Evolutionary conservation across 1,284 basidiomycete species (phyloP).

Genomic region (Sporisorium graminicola): DNA sequence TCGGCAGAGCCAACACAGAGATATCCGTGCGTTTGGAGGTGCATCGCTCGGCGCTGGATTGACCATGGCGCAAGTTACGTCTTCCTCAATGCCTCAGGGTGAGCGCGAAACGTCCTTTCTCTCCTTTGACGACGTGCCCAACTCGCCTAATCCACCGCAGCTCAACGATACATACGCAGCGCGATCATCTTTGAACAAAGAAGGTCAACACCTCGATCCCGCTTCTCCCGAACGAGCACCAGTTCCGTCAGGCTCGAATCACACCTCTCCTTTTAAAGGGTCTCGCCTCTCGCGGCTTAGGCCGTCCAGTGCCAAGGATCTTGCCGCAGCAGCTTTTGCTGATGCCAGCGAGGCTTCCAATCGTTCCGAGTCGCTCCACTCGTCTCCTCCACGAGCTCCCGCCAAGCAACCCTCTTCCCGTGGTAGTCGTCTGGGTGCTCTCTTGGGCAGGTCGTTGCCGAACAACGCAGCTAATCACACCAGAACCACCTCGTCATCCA

Average conservation of each 20-base stretch:
- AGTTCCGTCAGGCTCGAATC: constrained; percentile 3
- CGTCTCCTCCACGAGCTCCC: constrained; percentile 14
- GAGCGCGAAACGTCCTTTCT: constrained; percentile 28
- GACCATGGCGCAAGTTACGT: constrained; percentile 21
- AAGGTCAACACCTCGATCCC: not conserved
- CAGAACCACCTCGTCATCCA: constrained; percentile 22
- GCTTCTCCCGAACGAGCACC: not conserved
- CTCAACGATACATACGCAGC: not conserved
- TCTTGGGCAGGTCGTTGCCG: constrained; percentile 18
- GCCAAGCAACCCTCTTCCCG: constrained; percentile 17
- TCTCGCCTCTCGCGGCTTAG: constrained; percentile 13
- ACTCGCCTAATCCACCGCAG: constrained; percentile 18
- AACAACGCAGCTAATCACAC: constrained; percentile 12
- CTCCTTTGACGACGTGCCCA: constrained; percentile 30
- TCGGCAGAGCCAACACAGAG: not conserved
- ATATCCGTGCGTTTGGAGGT: not conserved
- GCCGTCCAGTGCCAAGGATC: constrained; percentile 14
- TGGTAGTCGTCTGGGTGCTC: constrained; percentile 38
- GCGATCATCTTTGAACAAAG: not conserved
- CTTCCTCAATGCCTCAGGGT: constrained; percentile 8
- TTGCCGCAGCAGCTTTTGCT: constrained; percentile 11
- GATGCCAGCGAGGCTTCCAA: constrained; percentile 11
- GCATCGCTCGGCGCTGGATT: not conserved
- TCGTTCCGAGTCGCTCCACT: constrained; percentile 9
- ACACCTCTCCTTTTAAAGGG: constrained; percentile 15